Evolutionary conservation across 2,329 filamentous ascomycete species (phyloP).

Genomic region (Epichloe typhina): DNA sequence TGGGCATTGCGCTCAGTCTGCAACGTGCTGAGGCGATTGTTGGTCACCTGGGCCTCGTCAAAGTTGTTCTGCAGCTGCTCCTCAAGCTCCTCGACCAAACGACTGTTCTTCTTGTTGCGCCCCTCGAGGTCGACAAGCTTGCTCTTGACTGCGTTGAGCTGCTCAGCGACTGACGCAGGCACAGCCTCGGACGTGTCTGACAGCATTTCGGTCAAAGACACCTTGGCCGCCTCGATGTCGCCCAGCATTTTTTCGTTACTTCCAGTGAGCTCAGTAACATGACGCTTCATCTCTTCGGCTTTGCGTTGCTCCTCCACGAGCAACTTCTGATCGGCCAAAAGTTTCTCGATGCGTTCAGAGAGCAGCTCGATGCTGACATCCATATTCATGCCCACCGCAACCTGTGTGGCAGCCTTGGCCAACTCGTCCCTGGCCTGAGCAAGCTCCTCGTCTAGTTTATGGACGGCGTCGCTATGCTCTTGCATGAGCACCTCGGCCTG

Average conservation of each 20-base stretch:
- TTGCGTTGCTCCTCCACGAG: slow-evolving; percentile 46
- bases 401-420: slow-evolving; percentile 48
- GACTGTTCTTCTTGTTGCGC: slow-evolving; percentile 79
- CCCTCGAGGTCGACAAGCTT: slow-evolving; percentile 49
- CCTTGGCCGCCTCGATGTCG: slow-evolving; percentile 49
- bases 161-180: slow-evolving; percentile 37
- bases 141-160: slow-evolving; percentile 49
- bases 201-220: slow-evolving; percentile 39
- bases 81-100: slow-evolving; percentile 88
- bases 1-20: slow-evolving; percentile 62
- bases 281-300: slow-evolving; percentile 40
- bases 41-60: slow-evolving; percentile 76
- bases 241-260: slow-evolving; percentile 47
- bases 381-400: slow-evolving; percentile 45
- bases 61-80: slow-evolving; percentile 92
- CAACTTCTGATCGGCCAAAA: slow-evolving; percentile 46
- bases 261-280: slow-evolving; percentile 40
- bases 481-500: slow-evolving; percentile 45
- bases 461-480: slow-evolving; percentile 44
- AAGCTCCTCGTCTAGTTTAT: slow-evolving; percentile 48
- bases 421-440: slow-evolving; percentile 53
- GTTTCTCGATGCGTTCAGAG: slow-evolving; percentile 43
- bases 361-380: slow-evolving; percentile 57
- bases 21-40: slow-evolving; percentile 73
- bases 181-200: slow-evolving; percentile 31